Evolutionary conservation across 2,329 filamentous ascomycete species (phyloP).

Genomic region (Botrytis fabae): DNA sequence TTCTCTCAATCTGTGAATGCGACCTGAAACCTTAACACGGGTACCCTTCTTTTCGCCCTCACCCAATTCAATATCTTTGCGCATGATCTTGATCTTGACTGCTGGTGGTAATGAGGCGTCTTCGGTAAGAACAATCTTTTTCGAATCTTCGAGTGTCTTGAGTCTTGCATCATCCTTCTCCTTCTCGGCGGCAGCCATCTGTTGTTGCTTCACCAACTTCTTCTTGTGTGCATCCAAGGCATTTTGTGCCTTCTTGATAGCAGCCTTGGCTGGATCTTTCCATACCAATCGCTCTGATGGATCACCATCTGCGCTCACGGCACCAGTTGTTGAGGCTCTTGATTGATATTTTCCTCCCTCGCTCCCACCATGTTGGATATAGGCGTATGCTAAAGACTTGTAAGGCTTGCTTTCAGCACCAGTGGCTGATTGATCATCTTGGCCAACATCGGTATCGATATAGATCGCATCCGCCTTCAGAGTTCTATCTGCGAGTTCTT

Average conservation of each 20-base stretch:
- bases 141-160: slow-evolving; percentile 74
- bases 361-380: slow-evolving; percentile 62
- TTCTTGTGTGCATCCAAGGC: slow-evolving; percentile 76
- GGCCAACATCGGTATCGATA: slow-evolving; percentile 77
- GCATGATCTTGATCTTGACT: slow-evolving; percentile 72
- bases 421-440: slow-evolving; percentile 64
- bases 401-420: slow-evolving; percentile 75
- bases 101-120: slow-evolving; percentile 72
- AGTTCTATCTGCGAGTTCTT: slow-evolving; percentile 53
- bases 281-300: slow-evolving; percentile 65
- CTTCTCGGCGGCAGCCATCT: slow-evolving; percentile 69
- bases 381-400: slow-evolving; percentile 78
- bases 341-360: slow-evolving; percentile 62
- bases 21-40: slow-evolving; percentile 76
- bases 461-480: slow-evolving; percentile 58
- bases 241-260: slow-evolving; percentile 79
- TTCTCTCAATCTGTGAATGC: slow-evolving; percentile 76
- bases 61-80: slow-evolving; percentile 64
- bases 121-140: slow-evolving; percentile 71
- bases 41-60: slow-evolving; percentile 62
- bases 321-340: slow-evolving; percentile 65
- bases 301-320: slow-evolving; percentile 63
- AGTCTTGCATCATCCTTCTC: slow-evolving; percentile 71
- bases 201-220: slow-evolving; percentile 77
- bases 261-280: slow-evolving; percentile 82